A percentile compares a stretch with the other conserved stretches of the same genome.
Evolutionary conservation across 2,329 filamentous ascomycete genomes (phyloP).

Genomic region (Exophiala sideris): DNA sequence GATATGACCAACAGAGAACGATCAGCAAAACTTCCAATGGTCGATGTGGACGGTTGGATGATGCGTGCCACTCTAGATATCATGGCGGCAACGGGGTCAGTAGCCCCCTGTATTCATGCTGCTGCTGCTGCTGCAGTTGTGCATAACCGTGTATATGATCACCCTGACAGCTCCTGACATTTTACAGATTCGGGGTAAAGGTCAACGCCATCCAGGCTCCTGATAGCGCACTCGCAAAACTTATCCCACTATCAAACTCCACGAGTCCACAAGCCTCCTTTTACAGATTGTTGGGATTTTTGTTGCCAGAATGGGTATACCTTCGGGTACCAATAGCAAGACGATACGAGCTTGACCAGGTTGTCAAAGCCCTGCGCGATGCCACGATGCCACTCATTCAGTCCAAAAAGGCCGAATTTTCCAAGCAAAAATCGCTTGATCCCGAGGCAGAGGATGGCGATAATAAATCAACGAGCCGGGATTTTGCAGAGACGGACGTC

Average conservation of each 20-base stretch:
- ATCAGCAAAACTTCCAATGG: slow-evolving; percentile 26
- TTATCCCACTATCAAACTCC: slow-evolving; percentile 5
- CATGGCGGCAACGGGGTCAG: slow-evolving; percentile 63
- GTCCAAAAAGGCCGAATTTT: slow-evolving; percentile 2
- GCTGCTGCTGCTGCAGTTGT: too few species aligned
- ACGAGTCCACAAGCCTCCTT: slow-evolving; percentile 5
- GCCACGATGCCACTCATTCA: slow-evolving; percentile 7
- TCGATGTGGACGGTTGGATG: slow-evolving; percentile 54
- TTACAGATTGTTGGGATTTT: slow-evolving; percentile 7
- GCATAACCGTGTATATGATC: too few species aligned
- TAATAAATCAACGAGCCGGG: background rate
- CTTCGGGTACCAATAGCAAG: slow-evolving; percentile 8
- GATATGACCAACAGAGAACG: background rate
- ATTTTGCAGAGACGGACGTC: slow-evolving; percentile 7
- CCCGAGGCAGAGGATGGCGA: background rate
- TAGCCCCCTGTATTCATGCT: too few species aligned
- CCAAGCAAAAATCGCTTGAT: background rate
- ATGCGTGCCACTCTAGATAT: slow-evolving; percentile 64
- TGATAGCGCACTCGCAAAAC: slow-evolving; percentile 49
- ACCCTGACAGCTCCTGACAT: too few species aligned
- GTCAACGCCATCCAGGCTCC: slow-evolving; percentile 64
- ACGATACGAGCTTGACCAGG: slow-evolving; percentile 10
- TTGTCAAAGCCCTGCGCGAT: slow-evolving; percentile 4
- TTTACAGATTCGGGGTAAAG: slow-evolving; percentile 56
- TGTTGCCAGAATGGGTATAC: slow-evolving; percentile 15